A percentile compares a stretch with the other conserved stretches of the same genome.
phyloP scores from a whole-genome alignment of 371 early-diverging fungal species.

The Rhizopus arrhizus region DNA sequence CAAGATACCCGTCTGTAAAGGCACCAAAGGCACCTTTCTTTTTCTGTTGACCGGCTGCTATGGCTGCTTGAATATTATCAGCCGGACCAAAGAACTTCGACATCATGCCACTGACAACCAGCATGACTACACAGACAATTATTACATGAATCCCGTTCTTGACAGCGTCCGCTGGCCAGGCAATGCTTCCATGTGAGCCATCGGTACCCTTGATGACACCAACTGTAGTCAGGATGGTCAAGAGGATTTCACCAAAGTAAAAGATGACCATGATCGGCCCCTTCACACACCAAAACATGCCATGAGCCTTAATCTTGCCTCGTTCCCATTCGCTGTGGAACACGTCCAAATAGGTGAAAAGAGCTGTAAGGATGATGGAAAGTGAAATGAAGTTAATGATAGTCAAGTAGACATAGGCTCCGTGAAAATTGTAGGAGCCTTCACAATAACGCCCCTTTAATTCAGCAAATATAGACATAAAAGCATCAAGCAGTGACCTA shows the following conservation, averaged over 20 bases:
- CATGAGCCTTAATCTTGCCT: slow-evolving; percentile 44
- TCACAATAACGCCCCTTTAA: slow-evolving; percentile 46
- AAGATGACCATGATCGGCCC: slow-evolving; percentile 55
- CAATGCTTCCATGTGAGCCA: slow-evolving; percentile 33
- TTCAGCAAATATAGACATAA: slow-evolving; percentile 47
- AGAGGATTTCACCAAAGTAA: slow-evolving; percentile 48
- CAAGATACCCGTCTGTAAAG: slow-evolving; percentile 41
- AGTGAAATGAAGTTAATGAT: slow-evolving; percentile 49
- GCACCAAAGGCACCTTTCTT: slow-evolving; percentile 33
- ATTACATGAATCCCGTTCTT: slow-evolving; percentile 49
- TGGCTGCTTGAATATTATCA: slow-evolving; percentile 16
- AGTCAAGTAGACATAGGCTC: slow-evolving; percentile 48
- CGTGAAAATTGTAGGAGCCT: slow-evolving; percentile 40
- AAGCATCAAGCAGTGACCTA: slow-evolving; percentile 47
- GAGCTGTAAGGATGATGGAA: slow-evolving; percentile 43
- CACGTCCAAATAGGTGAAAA: slow-evolving; percentile 50
- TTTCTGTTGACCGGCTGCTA: background rate
- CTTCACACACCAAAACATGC: slow-evolving; percentile 60
- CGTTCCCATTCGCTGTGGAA: slow-evolving; percentile 43
- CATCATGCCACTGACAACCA: slow-evolving; percentile 44
- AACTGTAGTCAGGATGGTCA: slow-evolving; percentile 30
- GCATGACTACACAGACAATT: slow-evolving; percentile 44
- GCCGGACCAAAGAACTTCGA: slow-evolving; percentile 35
- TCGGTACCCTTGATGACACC: slow-evolving; percentile 47
- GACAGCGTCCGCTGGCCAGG: slow-evolving; percentile 50